phyloP scores from a whole-genome alignment of 2,329 filamentous ascomycete genomes.

The Fusarium sp. region DNA sequence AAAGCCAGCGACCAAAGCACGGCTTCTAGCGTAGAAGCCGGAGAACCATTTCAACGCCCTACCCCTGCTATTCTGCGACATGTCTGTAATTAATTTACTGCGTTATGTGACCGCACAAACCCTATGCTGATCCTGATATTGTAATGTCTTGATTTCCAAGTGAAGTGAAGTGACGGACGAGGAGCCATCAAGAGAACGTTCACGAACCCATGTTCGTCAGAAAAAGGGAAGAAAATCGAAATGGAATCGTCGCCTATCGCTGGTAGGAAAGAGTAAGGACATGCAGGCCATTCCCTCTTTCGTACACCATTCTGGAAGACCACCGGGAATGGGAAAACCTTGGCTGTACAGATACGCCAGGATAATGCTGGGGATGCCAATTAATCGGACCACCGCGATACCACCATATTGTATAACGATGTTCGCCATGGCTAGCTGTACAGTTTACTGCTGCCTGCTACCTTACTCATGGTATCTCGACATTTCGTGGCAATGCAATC shows the following conservation, averaged over 20 bases:
- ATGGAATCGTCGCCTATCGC: conserved; percentile 1
- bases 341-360: conserved; percentile 30
- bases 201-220: conserved; percentile 14
- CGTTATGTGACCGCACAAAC: conserved; percentile 9
- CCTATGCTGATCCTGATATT: conserved; percentile 20
- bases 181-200: background rate
- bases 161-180: background rate
- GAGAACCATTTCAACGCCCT: conserved; percentile 1
- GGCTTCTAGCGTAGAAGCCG: conserved; percentile 20
- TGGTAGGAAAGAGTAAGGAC: conserved; percentile 2
- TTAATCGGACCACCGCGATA: conserved; percentile 22
- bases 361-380: conserved; percentile 28
- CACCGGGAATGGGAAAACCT: conserved; percentile 25
- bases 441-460: background rate
- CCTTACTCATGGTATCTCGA: background rate
- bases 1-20: conserved; percentile 21
- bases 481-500: conserved; percentile 8
- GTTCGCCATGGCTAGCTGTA: background rate
- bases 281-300: conserved; percentile 15
- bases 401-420: conserved; percentile 16
- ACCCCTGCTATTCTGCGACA: background rate
- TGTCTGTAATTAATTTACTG: conserved; percentile 6
- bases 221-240: conserved; percentile 10
- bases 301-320: conserved; percentile 38
- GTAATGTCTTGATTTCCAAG: conserved; percentile 15